Percentiles rank a stretch among this genome's conserved stretches.
These are phyloP conservation scores for Pleodorina starrii DNA, from an alignment of 139 green algal species.

Conservation along the genomic window DNA sequence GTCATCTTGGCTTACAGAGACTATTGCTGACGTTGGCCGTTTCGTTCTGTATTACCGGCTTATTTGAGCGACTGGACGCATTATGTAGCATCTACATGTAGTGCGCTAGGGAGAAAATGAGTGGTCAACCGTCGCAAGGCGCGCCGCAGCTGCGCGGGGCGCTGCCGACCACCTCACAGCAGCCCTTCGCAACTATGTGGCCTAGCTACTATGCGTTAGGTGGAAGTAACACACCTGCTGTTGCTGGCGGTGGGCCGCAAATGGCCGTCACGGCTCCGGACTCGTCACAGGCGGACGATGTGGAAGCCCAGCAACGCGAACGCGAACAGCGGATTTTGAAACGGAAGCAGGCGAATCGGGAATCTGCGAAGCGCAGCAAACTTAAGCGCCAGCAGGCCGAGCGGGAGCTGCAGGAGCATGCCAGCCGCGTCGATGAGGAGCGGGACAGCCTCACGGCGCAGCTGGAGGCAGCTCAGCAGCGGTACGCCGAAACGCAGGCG, in stretches of 20 bases:
- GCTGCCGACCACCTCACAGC: background rate
- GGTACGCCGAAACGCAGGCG: background rate
- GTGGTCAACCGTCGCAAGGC: background rate
- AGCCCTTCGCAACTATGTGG: slow-evolving; percentile 28
- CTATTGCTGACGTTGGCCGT: too few species aligned
- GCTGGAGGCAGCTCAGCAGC: slow-evolving; percentile 20
- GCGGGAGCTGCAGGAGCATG: slow-evolving; percentile 33
- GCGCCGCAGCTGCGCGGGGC: background rate
- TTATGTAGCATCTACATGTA: background rate
- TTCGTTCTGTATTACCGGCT: too few species aligned
- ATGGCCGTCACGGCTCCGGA: background rate
- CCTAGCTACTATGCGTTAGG: slow-evolving; percentile 4
- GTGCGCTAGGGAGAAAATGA: slow-evolving; percentile 1
- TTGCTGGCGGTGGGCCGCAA: background rate
- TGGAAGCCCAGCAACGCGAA: background rate
- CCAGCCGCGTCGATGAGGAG: slow-evolving; percentile 21
- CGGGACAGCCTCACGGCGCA: slow-evolving; percentile 15
- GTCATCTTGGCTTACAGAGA: too few species aligned
- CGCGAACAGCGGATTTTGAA: slow-evolving; percentile 8
- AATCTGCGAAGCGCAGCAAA: slow-evolving; percentile 42
- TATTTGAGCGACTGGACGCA: too few species aligned
- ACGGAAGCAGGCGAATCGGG: slow-evolving; percentile 32
- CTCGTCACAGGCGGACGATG: slow-evolving; percentile 8
- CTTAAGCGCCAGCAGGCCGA: slow-evolving; percentile 37
- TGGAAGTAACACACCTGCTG: background rate